Conservation (phyloP, 2,329 filamentous ascomycete species). For the Aureobasidium pullulans region DNA sequence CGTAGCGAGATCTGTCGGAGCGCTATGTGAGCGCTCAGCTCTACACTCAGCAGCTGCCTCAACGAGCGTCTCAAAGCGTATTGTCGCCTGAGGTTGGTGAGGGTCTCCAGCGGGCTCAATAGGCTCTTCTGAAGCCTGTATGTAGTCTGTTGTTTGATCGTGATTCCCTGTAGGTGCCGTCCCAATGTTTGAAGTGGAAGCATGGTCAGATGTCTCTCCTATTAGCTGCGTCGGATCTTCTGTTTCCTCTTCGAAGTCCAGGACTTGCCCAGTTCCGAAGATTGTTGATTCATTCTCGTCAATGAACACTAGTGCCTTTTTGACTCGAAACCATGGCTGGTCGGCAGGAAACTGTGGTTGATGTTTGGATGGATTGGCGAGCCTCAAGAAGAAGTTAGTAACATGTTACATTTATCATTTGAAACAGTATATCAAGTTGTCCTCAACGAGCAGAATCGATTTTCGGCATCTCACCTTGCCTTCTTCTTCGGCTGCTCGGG, state of each 20-base stretch:
- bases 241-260: not conserved
- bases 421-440: too few relatives aligned
- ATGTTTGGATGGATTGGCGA: not conserved
- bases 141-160: not conserved
- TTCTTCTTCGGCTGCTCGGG: slow-evolving; percentile 2
- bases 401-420: not conserved
- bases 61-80: not conserved
- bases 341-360: not conserved
- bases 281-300: not conserved
- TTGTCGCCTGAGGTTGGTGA: not conserved
- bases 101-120: not conserved
- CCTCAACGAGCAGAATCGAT: not conserved
- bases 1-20: not conserved
- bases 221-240: not conserved
- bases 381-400: not conserved
- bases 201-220: not conserved
- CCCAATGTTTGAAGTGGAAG: not conserved
- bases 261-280: not conserved
- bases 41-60: not conserved
- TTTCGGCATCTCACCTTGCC: not conserved
- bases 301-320: not conserved
- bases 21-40: not conserved
- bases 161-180: not conserved
- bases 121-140: too few relatives aligned
- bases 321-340: not conserved